phyloP scores from a whole-genome alignment of 305 asterid genomes.

The Plantago rigida region DNA sequence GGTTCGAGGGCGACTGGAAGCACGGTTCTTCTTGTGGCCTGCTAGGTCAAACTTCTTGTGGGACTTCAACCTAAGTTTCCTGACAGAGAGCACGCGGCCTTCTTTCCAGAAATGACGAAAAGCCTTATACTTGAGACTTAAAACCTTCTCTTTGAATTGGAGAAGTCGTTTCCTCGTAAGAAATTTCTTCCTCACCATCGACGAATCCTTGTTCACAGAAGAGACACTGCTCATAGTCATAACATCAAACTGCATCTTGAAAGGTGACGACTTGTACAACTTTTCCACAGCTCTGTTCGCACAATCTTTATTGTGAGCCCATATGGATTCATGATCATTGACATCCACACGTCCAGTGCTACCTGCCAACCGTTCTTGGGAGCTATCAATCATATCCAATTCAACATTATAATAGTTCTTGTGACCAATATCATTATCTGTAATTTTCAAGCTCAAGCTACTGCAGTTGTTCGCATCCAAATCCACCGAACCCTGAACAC shows the following conservation, averaged over 20 bases:
- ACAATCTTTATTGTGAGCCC: conserved; percentile 53
- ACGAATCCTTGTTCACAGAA: conserved; percentile 29
- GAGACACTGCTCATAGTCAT: conserved; percentile 30
- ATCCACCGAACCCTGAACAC: conserved; percentile 25
- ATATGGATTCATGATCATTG: conserved; percentile 38
- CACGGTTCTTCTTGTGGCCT: conserved; percentile 11
- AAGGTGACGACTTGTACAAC: conserved; percentile 51
- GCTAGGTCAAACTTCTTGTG: conserved; percentile 60
- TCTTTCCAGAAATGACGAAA: conserved; percentile 81
- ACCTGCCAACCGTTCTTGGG: conserved; percentile 24
- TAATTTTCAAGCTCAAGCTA: conserved; percentile 28
- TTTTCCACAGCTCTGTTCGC: conserved; percentile 44
- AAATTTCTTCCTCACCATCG: conserved; percentile 41
- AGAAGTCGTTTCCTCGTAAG: conserved; percentile 41
- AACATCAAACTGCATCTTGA: conserved; percentile 33
- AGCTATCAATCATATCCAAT: conserved; percentile 24
- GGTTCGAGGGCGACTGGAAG: conserved; percentile 7
- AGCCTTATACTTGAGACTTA: conserved; percentile 60
- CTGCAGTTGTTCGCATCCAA: conserved; percentile 29
- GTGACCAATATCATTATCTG: conserved; percentile 23
- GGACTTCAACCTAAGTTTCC: conserved; percentile 59
- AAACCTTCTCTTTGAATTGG: conserved; percentile 58
- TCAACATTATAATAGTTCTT: conserved; percentile 29
- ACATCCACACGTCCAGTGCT: conserved; percentile 23
- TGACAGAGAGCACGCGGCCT: conserved; percentile 50